Evolutionary conservation across 805 yeast species (phyloP), one percentile per base, ranked within the genome.

Genomic region (Metschnikowia dekortorum): DNA sequence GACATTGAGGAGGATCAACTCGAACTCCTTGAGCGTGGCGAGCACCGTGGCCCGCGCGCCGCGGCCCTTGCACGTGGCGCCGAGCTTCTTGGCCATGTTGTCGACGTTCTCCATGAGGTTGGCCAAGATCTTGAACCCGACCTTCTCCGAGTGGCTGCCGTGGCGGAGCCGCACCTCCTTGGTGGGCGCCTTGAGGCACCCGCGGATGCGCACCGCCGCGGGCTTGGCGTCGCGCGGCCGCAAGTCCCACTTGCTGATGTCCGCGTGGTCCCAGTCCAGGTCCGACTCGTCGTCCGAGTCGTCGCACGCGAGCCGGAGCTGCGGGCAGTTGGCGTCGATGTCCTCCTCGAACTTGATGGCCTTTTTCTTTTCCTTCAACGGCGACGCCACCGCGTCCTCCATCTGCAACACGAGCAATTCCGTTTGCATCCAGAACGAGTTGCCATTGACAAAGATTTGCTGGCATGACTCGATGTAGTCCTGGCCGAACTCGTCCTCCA

Each of bases 351-450:
- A 46, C 26, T 34, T 40, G 33, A 49, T 34, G 4, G 29, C 13
- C 22, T 16, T 35, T 7, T 43, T 39, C 32, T 26, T 32, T 7
- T 28, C 26, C 31, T 36, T 35, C n/a, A 29, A 8, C 1, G 49
- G 46, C 4, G 8, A 18, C 4, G 35, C 22, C 26, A 39, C 30
- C 4, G 44, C 40, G 18, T 32, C 40, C 14, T 37, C 45, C 37
- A 49, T 31, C 35, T 41, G 29, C 16, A 49, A 33, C n/a, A 49
- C 47, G 14, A 49, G 34, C 18, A 49, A 38, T 40, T 49, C 49
- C 8, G 49, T 49, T 28, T 41, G 47, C 47, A 41, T 46, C 52
- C 52, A 49, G 14, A 32, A 30, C 42, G 35, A 39, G 9, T 22
- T 22, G 32, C 39, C 39, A 16, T 35, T 29, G 33, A 37, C 44